Base-by-base conservation (phyloP, 495 filamentous ascomycete species). In the Aspergillus taichungensis region DNA sequence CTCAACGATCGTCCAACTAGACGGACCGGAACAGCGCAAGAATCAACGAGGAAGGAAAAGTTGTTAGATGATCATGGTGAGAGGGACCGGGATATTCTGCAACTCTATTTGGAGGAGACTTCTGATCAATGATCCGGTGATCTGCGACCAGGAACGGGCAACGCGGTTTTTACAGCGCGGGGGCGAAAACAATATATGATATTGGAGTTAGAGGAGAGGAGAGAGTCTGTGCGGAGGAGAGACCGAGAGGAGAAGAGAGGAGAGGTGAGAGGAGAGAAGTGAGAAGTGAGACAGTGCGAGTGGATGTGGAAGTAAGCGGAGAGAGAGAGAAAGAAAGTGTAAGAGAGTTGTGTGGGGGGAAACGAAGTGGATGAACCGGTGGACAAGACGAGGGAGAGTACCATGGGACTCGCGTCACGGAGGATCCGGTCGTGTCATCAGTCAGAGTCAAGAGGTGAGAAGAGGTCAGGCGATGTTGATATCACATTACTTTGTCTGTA, bases 51-150 rank as follows among this genome's bases (percentile, higher is more conserved):
- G 29, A 48, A 28, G 34, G 32, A 30, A 30, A 35, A 39, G 5
- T 12, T 43, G 39, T 46, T 52, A 57, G 31, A 49, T 34, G 42
- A 30, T 40, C 54, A 57, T 57, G 27, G 14, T 57, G 47, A 53
- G 33, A 30, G 40, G n/a, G 30, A 28, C 45, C 31, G 43, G 29
- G 9, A 27, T 13, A 14, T 30, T 40, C 46, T 39, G 38, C 38
- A 41, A 48, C 28, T 35, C 38, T 42, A 14, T 37, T 31, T 24
- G 37, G 38, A 28, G 14, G 30, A 33, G n/a, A n/a, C n/a, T 13
- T 27, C 35, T 10, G 30, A 42, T 44, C 6, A 34, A 30, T 43
- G 30, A 36, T 41, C 9, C 39, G 18, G 18, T 24, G 18, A 24
- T 24, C 18, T 24, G 18, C 18, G 18, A 24, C 18, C 18, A 24